Percentiles rank a stretch among this genome's conserved stretches.
Evolutionary conservation across 1,139 yeast species (phyloP).

Genomic region (Pichia sp.): DNA sequence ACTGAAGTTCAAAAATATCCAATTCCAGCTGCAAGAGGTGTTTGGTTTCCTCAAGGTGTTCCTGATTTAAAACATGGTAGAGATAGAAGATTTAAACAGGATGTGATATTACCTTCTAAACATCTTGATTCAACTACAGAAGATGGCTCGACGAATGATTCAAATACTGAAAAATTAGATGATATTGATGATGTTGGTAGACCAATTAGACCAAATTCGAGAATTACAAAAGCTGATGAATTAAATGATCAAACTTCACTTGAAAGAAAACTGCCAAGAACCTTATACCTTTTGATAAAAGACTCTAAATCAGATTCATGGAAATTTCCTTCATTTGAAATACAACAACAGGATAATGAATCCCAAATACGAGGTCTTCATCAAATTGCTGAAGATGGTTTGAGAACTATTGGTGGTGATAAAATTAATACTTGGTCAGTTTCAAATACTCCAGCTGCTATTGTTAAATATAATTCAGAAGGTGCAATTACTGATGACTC

Average conservation of each 20-base stretch:
- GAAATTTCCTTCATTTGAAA: conserved; percentile 74
- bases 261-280: conserved; percentile 73
- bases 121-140: conserved; percentile 33
- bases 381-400: conserved; percentile 67
- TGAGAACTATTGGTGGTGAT: conserved; percentile 67
- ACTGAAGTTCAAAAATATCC: conserved; percentile 73
- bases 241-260: conserved; percentile 56
- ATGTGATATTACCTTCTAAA: conserved; percentile 60
- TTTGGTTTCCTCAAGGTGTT: conserved; percentile 72
- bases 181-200: conserved; percentile 54
- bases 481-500: conserved; percentile 19
- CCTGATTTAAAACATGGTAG: conserved; percentile 86
- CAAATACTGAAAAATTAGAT: conserved; percentile 38
- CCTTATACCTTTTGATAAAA: conserved; percentile 67
- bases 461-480: conserved; percentile 34
- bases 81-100: conserved; percentile 82
- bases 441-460: conserved; percentile 81
- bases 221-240: conserved; percentile 73
- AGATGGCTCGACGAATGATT: conserved; percentile 45
- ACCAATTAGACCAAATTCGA: conserved; percentile 63
- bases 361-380: conserved; percentile 48
- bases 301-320: conserved; percentile 42
- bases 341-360: no score
- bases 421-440: conserved; percentile 83
- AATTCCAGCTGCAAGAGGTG: conserved; percentile 61